Base-by-base conservation (phyloP, 805 yeast species). In the Scheffersomyces amazonensis region DNA sequence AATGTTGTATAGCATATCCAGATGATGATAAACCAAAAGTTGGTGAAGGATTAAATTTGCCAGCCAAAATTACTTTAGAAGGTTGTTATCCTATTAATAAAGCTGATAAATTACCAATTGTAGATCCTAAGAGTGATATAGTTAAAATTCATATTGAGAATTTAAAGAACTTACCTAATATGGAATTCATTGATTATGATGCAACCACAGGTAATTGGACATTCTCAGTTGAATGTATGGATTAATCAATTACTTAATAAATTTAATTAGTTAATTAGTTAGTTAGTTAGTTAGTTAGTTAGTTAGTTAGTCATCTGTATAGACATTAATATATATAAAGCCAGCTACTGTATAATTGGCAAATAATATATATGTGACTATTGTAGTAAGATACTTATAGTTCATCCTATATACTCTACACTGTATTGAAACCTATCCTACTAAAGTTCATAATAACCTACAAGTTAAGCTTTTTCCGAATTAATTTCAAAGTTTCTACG, bases 21-120 rank as follows among this genome's bases (percentile, higher is more conserved):
- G 81, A 83, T 39, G 77, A 74, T 16, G 59, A 58, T 16, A 76
- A 73, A 47, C 95, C 96, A 9, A 62, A 67, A 31, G 53, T 59
- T 20, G 96, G 96, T 4, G 86, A 86, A 50, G 98, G 96, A 0
- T 71, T 93, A 43, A 91, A 91, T 54, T 72, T 86, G 22, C 81
- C 84, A 5, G 85, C 86, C 6, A 74, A 75, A 43, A 77, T 89
- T 31, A 78, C 91, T 2, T 61, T 89, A 36, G 87, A 83, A 49
- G 81, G 83, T 11, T 86, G 96, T 55, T 90, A 76, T 62, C 96
- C 97, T 16, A 60, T 76, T n/a, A 71, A 82, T 34, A 83, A 77
- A 52, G 84, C 81, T 43, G 83, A 85, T 16, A 78, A 81, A 48
- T 69, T 80, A 53, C 83, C 86, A 5, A 78, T 93, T 41, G 80